Conservation (phyloP, 768 basidiomycete species). For the Tylopilus balloui region DNA sequence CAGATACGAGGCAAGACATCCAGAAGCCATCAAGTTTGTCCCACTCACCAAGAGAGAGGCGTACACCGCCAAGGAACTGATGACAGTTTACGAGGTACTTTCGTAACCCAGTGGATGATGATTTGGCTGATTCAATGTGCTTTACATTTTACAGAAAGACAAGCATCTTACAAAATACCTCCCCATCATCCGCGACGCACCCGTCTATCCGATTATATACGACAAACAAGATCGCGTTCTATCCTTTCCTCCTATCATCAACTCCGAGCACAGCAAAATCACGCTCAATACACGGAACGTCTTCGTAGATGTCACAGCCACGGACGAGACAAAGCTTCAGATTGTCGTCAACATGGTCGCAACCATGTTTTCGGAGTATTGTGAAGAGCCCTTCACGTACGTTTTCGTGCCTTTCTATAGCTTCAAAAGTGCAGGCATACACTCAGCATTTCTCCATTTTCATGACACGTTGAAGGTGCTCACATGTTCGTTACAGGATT, state of each 20-base stretch:
- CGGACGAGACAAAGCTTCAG: constrained; percentile 92
- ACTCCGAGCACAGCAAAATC: constrained; percentile 97
- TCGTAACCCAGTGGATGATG: neutral
- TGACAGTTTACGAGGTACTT: constrained; percentile 86
- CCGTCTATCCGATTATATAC: constrained; percentile 97
- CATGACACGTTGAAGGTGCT: neutral
- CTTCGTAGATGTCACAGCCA: constrained; percentile 96
- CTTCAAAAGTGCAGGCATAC: neutral
- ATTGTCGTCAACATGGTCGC: constrained; percentile 93
- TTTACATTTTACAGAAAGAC: constrained; percentile 57
- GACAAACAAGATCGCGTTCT: constrained; percentile 82
- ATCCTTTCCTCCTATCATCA: constrained; percentile 98
- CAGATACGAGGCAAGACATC: constrained; percentile 76
- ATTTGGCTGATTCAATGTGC: neutral
- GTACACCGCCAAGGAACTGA: constrained; percentile 86
- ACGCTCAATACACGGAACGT: constrained; percentile 88
- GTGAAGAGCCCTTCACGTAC: constrained; percentile 86
- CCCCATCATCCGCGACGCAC: constrained; percentile 89
- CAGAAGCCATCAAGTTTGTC: constrained; percentile 86
- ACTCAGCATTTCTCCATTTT: neutral
- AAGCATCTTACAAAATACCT: constrained; percentile 88
- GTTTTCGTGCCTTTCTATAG: constrained; percentile 22
- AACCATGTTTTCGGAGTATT: constrained; percentile 99
- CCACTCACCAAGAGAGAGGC: constrained; percentile 77
- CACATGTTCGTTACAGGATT: constrained; percentile 48